Percentiles rank a stretch among this genome's conserved stretches.
These are phyloP conservation scores for Pythium aphanidermatum DNA, from an alignment of 352 stramenopile species.

Conservation along the genomic window DNA sequence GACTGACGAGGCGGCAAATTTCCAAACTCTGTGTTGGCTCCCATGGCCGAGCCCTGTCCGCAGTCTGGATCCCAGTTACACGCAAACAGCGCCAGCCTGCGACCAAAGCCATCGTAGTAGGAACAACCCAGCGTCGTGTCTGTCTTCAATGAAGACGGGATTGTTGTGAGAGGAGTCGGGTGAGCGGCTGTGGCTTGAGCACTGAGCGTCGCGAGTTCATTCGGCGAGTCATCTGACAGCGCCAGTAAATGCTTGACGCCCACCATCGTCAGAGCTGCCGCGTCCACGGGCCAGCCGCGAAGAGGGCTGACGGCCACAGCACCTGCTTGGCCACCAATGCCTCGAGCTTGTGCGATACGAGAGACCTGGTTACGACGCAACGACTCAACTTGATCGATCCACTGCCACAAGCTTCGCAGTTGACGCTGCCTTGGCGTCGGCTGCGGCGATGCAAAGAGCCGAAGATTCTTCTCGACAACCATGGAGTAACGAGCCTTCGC, in stretches of 20 bases:
- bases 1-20: conserved; percentile 11
- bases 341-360: conserved; percentile 42
- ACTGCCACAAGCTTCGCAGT: conserved; percentile 67
- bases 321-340: conserved; percentile 21
- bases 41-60: conserved; percentile 22
- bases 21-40: neutral
- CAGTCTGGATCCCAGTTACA: conserved; percentile 83
- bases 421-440: conserved; percentile 34
- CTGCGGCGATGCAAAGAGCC: conserved; percentile 41
- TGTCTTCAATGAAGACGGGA: conserved; percentile 47
- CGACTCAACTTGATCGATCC: conserved; percentile 78
- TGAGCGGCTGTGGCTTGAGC: neutral
- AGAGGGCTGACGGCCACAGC: conserved; percentile 28
- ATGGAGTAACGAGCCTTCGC: conserved; percentile 76
- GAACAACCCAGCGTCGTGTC: conserved; percentile 64
- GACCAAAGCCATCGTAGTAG: conserved; percentile 68
- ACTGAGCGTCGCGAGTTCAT: conserved; percentile 5
- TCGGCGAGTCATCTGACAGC: conserved; percentile 14
- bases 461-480: conserved; percentile 66
- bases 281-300: conserved; percentile 66
- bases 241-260: conserved; percentile 66
- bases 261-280: conserved; percentile 46
- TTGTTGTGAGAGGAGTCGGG: conserved; percentile 6
- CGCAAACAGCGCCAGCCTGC: conserved; percentile 58
- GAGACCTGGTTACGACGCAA: conserved; percentile 57